Evolutionary conservation across 495 filamentous ascomycete species (phyloP), one percentile per base, ranked within the genome.

Genomic region (Penicillium waksmanii): DNA sequence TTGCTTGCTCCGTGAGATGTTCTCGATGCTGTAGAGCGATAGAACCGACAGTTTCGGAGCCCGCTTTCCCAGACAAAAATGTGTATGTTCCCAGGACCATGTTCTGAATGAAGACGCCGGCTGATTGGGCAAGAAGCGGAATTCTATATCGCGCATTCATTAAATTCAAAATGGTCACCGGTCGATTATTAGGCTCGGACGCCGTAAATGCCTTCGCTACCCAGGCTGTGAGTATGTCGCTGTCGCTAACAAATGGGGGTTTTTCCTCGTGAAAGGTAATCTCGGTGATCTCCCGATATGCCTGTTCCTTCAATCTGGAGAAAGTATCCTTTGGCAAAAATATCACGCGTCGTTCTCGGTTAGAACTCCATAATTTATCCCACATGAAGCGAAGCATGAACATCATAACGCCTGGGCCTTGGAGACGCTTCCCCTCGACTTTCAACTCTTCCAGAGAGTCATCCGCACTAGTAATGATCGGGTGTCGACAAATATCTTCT

Each of bases 211-310:
- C 52, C 19, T 55, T 51, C 0, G 57, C 42, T 5, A 53, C 25
- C 64, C 64, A 67, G 3, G 57, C 61, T 31, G 55, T 53, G 25
- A 67, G 51, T 7, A 67, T 57, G 36, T 67, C 64, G 21, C 52
- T 46, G 17, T 64, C 58, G 25, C 61, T 67, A 2, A 61, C 55
- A 38, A 57, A 61, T 1, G 60, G 60, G 1, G 31, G 21, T 10
- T 50, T 11, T 4, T 60, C 56, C 7, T 11, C 13, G 8, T 46
- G 48, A 18, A 3, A 38, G 3, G 23, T 34, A 5, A 5, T 31
- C 2, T 35, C 17, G 3, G 44, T 21, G 3, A 66, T n/a, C 2
- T 63, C 60, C 11, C 19, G 8, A 10, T 42, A 51, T 8, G 53
- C 33, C 2, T 52, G 17, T 0, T 15, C 34, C 27, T 53, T 43